Evolutionary conservation across 148 eudicot species (phyloP).

Genomic region (Vaccinium darrowii): DNA sequence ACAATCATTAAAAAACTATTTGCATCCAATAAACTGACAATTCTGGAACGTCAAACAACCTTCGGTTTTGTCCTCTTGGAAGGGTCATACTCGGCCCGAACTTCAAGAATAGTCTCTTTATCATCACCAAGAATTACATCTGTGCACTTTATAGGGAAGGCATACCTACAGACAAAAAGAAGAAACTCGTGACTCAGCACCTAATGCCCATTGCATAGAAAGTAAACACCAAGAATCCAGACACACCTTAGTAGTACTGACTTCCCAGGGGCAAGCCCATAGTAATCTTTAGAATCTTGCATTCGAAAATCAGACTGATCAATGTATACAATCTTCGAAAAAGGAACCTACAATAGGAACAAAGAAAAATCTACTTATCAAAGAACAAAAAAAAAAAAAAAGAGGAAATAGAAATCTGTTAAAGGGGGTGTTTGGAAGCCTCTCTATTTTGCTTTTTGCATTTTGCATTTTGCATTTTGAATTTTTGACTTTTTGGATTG

Average conservation of each 20-base stretch:
- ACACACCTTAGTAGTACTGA: slow-evolving; percentile 77
- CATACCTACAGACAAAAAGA: slow-evolving; percentile 54
- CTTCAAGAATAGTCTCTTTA: slow-evolving; percentile 77
- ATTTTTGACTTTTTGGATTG: too few relatives aligned
- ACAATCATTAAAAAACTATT: neutral
- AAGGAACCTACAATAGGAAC: slow-evolving; percentile 56
- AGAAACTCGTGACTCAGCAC: neutral
- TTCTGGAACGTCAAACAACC: slow-evolving; percentile 33
- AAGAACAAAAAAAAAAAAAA: neutral
- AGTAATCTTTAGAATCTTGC: slow-evolving; percentile 95
- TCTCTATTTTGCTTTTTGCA: too few relatives aligned
- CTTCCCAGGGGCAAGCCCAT: slow-evolving; percentile 96
- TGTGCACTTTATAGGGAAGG: slow-evolving; percentile 88
- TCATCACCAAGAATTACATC: slow-evolving; percentile 80
- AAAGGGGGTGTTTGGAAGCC: neutral
- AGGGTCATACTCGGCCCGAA: slow-evolving; percentile 92
- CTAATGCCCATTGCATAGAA: neutral
- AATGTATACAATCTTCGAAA: slow-evolving; percentile 82
- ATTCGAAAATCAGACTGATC: slow-evolving; percentile 88
- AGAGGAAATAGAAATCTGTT: slow-evolving; percentile 8
- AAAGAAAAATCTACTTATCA: too few relatives aligned
- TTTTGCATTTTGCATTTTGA: too few relatives aligned
- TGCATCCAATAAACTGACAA: neutral
- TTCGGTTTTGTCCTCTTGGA: slow-evolving; percentile 84
- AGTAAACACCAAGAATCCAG: neutral